Base-by-base conservation (phyloP, 371 early-diverging fungal genomes). In the Mucor plumbeus region DNA sequence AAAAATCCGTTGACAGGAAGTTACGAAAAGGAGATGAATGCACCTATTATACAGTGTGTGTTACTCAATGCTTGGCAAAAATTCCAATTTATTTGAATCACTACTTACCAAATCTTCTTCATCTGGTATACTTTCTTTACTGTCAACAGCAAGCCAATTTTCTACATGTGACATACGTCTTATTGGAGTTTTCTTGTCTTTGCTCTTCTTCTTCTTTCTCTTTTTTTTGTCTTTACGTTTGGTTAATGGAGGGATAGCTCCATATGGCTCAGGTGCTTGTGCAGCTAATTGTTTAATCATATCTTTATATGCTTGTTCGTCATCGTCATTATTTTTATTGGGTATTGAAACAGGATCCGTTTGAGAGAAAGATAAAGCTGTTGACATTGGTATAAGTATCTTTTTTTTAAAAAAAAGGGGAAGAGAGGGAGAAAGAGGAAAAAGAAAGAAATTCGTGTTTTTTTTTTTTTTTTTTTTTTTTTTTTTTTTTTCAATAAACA, bases 201-300 rank as follows among this genome's bases (percentile, higher is more conserved):
- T 63, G 15, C 70, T 67, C 39, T 71, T 64, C 67, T 69, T 59
- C 68, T 77, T 67, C 63, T 72, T 73, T 67, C 11, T 63, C 65
- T 35, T 71, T 61, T 50, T 73, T 15, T 31, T 56, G 11, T 60
- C 48, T 17, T 44, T 26, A 31, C 60, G 65, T 58, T 76, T 81
- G 39, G 73, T 63, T 38, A 82, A 63, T 1, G 81, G 84, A 35
- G 86, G 86, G 61, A 85, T 85, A 41, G 77, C 77, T 34, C 86
- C 87, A 61, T 87, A 86, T 15, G 87, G 87, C 69, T 85, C 81
- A 17, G 85, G 82, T 7, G 77, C 78, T 39, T 78, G 74, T 40
- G 81, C 74, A 19, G 81, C 63, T 35, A 79, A 61, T 50, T 77
- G 78, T 58, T 77, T 74, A 17, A 79, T 80, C 47, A 84, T 75